Conservation (phyloP, 1,284 basidiomycete species). For the Ustilago loliicola region DNA sequence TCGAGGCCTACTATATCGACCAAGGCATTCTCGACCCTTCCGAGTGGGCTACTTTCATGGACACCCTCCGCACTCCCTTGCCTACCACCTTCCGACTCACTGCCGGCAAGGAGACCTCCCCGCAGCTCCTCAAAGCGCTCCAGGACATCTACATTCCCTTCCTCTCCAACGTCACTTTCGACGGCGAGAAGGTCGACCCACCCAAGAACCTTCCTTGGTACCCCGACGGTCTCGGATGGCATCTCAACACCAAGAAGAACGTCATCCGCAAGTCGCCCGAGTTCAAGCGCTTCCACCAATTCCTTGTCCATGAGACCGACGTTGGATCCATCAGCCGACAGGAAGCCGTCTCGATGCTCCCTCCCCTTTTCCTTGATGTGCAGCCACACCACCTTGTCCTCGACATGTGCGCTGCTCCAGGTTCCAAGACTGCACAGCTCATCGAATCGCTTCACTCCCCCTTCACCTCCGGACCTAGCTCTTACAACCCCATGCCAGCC, state of each 20-base stretch:
- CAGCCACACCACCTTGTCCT: slow-evolving; percentile 75
- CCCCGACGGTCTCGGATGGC: slow-evolving; percentile 93
- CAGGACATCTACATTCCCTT: slow-evolving; percentile 79
- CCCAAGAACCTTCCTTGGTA: slow-evolving; percentile 92
- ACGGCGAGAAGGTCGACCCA: slow-evolving; percentile 78
- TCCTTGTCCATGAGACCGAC: slow-evolving; percentile 97
- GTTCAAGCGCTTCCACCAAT: slow-evolving; percentile 95
- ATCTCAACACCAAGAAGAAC: slow-evolving; percentile 91
- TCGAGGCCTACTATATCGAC: slow-evolving; percentile 68
- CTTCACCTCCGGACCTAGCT: slow-evolving; percentile 57
- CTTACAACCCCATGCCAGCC: slow-evolving; percentile 65
- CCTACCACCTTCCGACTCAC: slow-evolving; percentile 96
- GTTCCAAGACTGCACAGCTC: slow-evolving; percentile 95
- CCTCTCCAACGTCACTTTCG: slow-evolving; percentile 81
- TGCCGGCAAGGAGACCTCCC: slow-evolving; percentile 63
- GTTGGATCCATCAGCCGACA: slow-evolving; percentile 96
- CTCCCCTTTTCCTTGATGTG: slow-evolving; percentile 94
- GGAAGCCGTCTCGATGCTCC: slow-evolving; percentile 98
- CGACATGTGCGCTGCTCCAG: slow-evolving; percentile 99
- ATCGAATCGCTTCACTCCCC: slow-evolving; percentile 84
- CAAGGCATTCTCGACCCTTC: slow-evolving; percentile 63
- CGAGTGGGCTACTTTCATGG: slow-evolving; percentile 85
- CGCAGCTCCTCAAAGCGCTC: slow-evolving; percentile 64
- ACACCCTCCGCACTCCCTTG: slow-evolving; percentile 79
- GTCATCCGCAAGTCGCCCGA: slow-evolving; percentile 90